Evolutionary conservation across 805 yeast genomes (phyloP), one percentile per base, ranked within the genome.

Genomic region (Maudiozyma pseudohumilis): DNA sequence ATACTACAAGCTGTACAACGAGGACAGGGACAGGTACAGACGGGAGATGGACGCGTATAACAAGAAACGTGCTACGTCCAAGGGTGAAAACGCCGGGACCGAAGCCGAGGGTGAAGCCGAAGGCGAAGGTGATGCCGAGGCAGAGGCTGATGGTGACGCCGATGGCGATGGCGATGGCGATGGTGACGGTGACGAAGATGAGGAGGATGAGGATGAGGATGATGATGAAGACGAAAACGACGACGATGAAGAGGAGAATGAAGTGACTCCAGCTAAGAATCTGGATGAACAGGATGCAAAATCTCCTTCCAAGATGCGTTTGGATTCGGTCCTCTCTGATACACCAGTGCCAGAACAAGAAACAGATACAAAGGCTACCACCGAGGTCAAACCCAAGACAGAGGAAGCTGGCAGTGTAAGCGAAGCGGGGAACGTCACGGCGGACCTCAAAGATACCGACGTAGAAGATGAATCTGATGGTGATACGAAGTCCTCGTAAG

Each of bases 11-110:
- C 60, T 81, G 36, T 86, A 80, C 54, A 88, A 79, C 52, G 82
- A 80, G 36, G 96, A 85, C 48, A 75, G 80, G 50, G 71, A 71
- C 40, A 71, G 94, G 54, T 87, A 85, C 54, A 74, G 74, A 37
- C 69, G 66, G 35, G 94, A 86, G 52, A 75, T 85, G 79, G 72
- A 65, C 36, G 73, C 59, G 7, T 77, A 76, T 46, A 45, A 38
- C 22, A 35, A 21, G 12, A 30, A 26, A 25, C 17, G 23, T 13
- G 19, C 8, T 13, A 17, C 32, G 22, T 9, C 10, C 9, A 20
- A 31, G 7, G 17, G 5, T 11, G 16, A 16, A 9, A 17, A 20
- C 16, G 32, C 21, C 10, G 32, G n/a, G 4, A 22, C 21, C 6
- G 40, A 32, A 22, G 40, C 32, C 16, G 32, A 16, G 6, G 23